phyloP scores from a whole-genome alignment of 192 early-diverging fungal genomes.

The Piromyces finnis region DNA sequence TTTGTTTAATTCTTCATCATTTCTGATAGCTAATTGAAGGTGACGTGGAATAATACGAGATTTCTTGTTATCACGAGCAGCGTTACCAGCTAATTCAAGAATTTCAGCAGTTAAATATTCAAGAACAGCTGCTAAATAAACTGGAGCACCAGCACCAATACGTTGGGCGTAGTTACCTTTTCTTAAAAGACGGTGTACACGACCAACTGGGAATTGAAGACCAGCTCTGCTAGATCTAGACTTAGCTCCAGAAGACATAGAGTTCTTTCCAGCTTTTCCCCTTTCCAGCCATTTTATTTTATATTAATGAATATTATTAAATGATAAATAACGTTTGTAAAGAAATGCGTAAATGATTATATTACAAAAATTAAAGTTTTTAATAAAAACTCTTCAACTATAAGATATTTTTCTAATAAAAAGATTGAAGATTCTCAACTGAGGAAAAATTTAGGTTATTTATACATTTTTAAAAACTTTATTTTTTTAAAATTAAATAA shows the following conservation, averaged over 20 bases:
- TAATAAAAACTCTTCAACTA: neutral
- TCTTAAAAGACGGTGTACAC: conserved; percentile 87
- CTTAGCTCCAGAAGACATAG: conserved; percentile 18
- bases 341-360: neutral
- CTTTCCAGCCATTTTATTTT: neutral
- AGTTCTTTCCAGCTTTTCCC: conserved; percentile 8
- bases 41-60: conserved; percentile 88
- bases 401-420: neutral
- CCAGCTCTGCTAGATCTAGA: conserved; percentile 78
- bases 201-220: conserved; percentile 91
- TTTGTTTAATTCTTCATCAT: conserved; percentile 91
- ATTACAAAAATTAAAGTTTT: neutral
- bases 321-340: neutral
- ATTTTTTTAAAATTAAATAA: neutral
- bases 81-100: conserved; percentile 89
- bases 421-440: neutral
- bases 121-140: conserved; percentile 87
- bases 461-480: neutral
- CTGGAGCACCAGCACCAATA: conserved; percentile 79
- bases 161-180: conserved; percentile 89
- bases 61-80: conserved; percentile 88
- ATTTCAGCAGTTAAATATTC: conserved; percentile 94
- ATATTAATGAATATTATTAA: neutral
- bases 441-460: neutral
- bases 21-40: conserved; percentile 80